A percentile compares a stretch with the other conserved stretches of the same genome.
Evolutionary conservation across 2,329 filamentous ascomycete species (phyloP).

Genomic region (Blastomyces gilchristii): DNA sequence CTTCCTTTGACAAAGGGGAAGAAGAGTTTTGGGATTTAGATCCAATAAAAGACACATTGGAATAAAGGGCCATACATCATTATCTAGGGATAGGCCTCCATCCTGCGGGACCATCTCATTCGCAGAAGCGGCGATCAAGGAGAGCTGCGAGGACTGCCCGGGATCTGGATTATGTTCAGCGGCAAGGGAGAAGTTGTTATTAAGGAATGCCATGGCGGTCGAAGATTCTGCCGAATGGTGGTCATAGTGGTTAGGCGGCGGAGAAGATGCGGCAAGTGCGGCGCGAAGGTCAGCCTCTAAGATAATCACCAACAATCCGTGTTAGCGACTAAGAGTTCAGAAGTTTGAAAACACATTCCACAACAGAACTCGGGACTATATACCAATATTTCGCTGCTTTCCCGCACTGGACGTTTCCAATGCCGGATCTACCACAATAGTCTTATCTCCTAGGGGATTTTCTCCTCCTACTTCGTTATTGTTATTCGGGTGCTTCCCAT

Average conservation of each 20-base stretch:
- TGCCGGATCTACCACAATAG: slow-evolving; percentile 34
- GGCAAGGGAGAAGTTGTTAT: slow-evolving; percentile 25
- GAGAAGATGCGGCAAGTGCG: background rate
- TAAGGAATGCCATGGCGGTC: slow-evolving; percentile 26
- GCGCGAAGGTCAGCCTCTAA: slow-evolving; percentile 5
- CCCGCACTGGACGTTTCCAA: slow-evolving; percentile 24
- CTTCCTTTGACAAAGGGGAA: background rate
- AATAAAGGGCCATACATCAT: slow-evolving; percentile 20
- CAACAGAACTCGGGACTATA: background rate
- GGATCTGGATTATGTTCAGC: slow-evolving; percentile 29
- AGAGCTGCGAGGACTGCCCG: slow-evolving; percentile 34
- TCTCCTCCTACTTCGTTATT: slow-evolving; percentile 21
- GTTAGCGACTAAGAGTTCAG: slow-evolving; percentile 4
- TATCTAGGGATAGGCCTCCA: slow-evolving; percentile 25
- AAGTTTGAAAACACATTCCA: background rate
- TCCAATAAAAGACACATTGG: slow-evolving; percentile 15
- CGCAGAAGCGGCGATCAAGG: slow-evolving; percentile 38
- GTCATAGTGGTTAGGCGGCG: background rate
- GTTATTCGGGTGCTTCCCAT: slow-evolving; percentile 36
- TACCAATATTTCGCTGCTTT: slow-evolving; percentile 10
- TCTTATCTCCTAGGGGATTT: slow-evolving; percentile 10
- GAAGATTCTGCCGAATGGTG: slow-evolving; percentile 6
- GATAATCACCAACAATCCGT: background rate
- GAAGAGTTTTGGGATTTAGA: background rate
- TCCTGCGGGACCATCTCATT: slow-evolving; percentile 36